Conservation (phyloP, 2,329 filamentous ascomycete genomes). For the Penicillium sp. region DNA sequence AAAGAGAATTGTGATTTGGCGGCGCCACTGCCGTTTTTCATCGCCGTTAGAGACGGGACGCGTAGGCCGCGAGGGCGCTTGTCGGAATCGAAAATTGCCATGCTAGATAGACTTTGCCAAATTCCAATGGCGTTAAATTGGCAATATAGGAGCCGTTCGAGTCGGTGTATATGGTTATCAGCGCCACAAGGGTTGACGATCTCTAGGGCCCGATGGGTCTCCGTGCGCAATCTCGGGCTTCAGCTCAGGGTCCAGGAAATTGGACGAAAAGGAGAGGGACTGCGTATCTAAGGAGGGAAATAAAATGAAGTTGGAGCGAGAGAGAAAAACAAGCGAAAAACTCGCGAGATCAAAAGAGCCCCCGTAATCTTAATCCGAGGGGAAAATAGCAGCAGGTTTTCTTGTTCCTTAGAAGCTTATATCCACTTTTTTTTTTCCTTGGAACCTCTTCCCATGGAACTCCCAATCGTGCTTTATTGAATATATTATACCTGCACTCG, state of each 20-base stretch:
- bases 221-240: slow-evolving; percentile 2
- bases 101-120: slow-evolving; percentile 10
- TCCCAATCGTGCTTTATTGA: background rate
- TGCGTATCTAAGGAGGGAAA: background rate
- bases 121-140: slow-evolving; percentile 1
- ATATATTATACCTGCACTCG: background rate
- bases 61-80: slow-evolving; percentile 35
- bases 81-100: slow-evolving; percentile 38
- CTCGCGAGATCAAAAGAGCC: background rate
- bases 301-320: background rate
- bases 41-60: slow-evolving; percentile 33
- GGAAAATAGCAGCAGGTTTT: slow-evolving; percentile 17
- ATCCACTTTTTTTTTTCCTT: slow-evolving; percentile 6
- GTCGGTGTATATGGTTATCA: slow-evolving; percentile 5
- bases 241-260: background rate
- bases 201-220: slow-evolving; percentile 7
- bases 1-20: slow-evolving; percentile 28
- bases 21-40: slow-evolving; percentile 24
- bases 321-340: background rate
- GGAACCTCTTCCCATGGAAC: slow-evolving; percentile 4
- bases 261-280: background rate
- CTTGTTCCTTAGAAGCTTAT: slow-evolving; percentile 1
- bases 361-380: slow-evolving; percentile 17
- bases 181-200: slow-evolving; percentile 10
- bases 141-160: background rate